Conservation (phyloP, 2,329 filamentous ascomycete genomes). For the Akanthomyces dipterigenus region DNA sequence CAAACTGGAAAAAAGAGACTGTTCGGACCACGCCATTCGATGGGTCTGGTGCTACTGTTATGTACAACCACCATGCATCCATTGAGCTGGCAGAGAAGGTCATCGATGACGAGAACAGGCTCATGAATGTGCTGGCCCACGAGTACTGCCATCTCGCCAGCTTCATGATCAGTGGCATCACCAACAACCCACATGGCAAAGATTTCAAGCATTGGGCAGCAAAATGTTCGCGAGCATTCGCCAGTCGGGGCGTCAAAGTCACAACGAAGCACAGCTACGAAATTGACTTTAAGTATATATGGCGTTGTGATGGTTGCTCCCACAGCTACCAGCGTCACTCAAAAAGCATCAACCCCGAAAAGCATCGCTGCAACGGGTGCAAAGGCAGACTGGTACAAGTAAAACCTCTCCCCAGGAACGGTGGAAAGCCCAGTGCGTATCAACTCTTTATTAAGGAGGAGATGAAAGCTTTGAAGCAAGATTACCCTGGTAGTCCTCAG, state of each 20-base stretch:
- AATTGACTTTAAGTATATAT: constrained; percentile 89
- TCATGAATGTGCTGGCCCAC: constrained; percentile 89
- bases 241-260: constrained; percentile 60
- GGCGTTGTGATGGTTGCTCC: constrained; percentile 66
- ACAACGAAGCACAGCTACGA: constrained; percentile 86
- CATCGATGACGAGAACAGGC: constrained; percentile 67
- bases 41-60: constrained; percentile 21
- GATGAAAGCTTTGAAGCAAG: constrained; percentile 52
- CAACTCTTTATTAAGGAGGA: constrained; percentile 58
- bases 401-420: constrained; percentile 58
- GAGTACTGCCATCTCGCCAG: constrained; percentile 94
- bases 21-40: constrained; percentile 28
- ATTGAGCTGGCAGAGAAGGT: constrained; percentile 90
- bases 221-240: constrained; percentile 51
- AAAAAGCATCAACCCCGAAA: constrained; percentile 68
- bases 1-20: constrained; percentile 62
- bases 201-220: constrained; percentile 74
- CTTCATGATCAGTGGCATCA: constrained; percentile 76
- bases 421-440: constrained; percentile 34
- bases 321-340: constrained; percentile 76
- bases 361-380: constrained; percentile 73
- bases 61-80: constrained; percentile 55
- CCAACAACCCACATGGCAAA: constrained; percentile 71
- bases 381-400: constrained; percentile 65
- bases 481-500: constrained; percentile 51